Evolutionary conservation across 2,329 filamentous ascomycete species (phyloP).

Genomic region (Penicillium aurantiogriseum): DNA sequence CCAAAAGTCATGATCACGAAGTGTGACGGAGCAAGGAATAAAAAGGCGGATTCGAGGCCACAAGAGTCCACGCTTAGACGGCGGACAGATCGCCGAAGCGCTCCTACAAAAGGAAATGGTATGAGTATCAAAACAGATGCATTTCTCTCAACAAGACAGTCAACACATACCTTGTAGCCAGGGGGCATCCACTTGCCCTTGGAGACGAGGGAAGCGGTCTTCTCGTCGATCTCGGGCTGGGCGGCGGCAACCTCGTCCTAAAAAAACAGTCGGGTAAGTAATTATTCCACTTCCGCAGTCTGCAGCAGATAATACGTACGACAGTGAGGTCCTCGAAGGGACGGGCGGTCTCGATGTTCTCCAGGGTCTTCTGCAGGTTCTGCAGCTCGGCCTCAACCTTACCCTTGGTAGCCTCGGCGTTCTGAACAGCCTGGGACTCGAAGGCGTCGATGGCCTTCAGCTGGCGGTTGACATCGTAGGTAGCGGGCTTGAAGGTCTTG

Average conservation of each 20-base stretch:
- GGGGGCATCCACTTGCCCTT: slow-evolving; percentile 98
- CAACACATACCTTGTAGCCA: slow-evolving; percentile 85
- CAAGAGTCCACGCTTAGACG: slow-evolving; percentile 62
- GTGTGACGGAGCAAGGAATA: slow-evolving; percentile 35
- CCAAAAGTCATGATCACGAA: slow-evolving; percentile 29
- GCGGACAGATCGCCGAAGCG: slow-evolving; percentile 97
- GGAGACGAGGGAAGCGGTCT: slow-evolving; percentile 88
- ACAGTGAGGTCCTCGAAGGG: slow-evolving; percentile 97
- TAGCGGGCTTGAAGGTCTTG: slow-evolving; percentile 82
- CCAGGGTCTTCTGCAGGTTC: slow-evolving; percentile 89
- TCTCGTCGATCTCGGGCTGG: slow-evolving; percentile 95
- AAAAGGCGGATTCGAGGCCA: slow-evolving; percentile 29
- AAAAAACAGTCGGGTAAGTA: slow-evolving; percentile 13
- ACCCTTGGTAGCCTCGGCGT: slow-evolving; percentile 92
- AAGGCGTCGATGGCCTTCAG: slow-evolving; percentile 98
- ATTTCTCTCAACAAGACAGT: background rate
- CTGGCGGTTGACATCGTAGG: slow-evolving; percentile 90
- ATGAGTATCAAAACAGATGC: background rate
- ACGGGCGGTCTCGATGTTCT: slow-evolving; percentile 94
- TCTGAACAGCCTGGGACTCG: slow-evolving; percentile 94
- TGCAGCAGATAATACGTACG: slow-evolving; percentile 56
- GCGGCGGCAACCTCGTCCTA: slow-evolving; percentile 93
- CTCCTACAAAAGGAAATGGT: slow-evolving; percentile 62
- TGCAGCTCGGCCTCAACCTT: slow-evolving; percentile 93
- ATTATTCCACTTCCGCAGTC: background rate